A percentile compares a stretch with the other conserved stretches of the same genome.
Conservation (phyloP, 495 filamentous ascomycete species). For the Talaromyces stipitatus region DNA sequence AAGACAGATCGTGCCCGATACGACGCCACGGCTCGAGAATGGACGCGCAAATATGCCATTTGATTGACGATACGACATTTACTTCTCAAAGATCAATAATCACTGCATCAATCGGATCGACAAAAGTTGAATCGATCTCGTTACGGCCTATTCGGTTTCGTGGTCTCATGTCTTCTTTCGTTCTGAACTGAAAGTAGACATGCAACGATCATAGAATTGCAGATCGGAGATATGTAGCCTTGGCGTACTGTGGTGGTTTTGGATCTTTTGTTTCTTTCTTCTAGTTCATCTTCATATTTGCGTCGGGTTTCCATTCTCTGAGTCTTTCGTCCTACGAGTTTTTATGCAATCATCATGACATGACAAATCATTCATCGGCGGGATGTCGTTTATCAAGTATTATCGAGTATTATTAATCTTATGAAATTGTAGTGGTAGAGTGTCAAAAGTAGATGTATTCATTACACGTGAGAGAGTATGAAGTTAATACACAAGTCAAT, state of each 20-base stretch:
- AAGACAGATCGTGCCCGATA: slow-evolving; percentile 96
- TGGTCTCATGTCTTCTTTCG: slow-evolving; percentile 24
- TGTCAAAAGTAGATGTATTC: background rate
- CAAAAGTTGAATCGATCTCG: slow-evolving; percentile 2
- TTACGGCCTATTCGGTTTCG: slow-evolving; percentile 15
- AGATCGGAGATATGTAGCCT: slow-evolving; percentile 23
- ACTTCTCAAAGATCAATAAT: background rate
- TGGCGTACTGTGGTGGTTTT: slow-evolving; percentile 7
- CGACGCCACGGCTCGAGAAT: slow-evolving; percentile 93
- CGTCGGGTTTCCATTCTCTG: slow-evolving; percentile 13
- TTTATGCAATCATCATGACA: slow-evolving; percentile 34
- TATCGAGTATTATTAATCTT: background rate
- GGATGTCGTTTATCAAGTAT: slow-evolving; percentile 21
- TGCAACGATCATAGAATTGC: slow-evolving; percentile 21
- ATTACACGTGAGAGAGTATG: too few species aligned
- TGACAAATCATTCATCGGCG: slow-evolving; percentile 38
- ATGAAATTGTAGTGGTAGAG: background rate
- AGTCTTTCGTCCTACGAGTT: slow-evolving; percentile 10
- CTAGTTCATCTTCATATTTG: slow-evolving; percentile 13
- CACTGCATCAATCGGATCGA: background rate
- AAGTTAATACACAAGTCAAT: too few species aligned
- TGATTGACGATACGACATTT: slow-evolving; percentile 17
- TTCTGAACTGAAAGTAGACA: slow-evolving; percentile 11
- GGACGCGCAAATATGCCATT: slow-evolving; percentile 98
- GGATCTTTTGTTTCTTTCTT: slow-evolving; percentile 14